Percentiles rank a stretch among this genome's conserved stretches.
Conservation (phyloP, 2,329 filamentous ascomycete genomes). For the Colletotrichum cereale region DNA sequence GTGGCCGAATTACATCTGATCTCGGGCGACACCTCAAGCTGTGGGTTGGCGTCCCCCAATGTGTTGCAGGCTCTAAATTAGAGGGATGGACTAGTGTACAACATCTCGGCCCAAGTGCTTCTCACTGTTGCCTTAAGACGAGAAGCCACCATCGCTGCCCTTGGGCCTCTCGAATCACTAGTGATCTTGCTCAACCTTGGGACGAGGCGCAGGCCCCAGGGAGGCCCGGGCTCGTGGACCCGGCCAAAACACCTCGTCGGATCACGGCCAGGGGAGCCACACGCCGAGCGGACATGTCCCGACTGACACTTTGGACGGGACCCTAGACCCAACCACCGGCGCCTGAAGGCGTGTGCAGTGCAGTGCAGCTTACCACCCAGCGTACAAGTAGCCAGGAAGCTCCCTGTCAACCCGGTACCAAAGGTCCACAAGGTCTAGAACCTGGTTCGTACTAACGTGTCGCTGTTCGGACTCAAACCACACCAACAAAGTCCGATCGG, state of each 20-base stretch:
- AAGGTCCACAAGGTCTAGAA: constrained; percentile 36
- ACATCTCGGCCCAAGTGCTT: constrained; percentile 10
- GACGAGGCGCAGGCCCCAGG: constrained; percentile 22
- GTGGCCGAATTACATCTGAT: constrained; percentile 25
- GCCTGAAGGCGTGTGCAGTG: neutral
- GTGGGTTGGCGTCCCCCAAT: constrained; percentile 17
- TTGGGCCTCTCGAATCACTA: constrained; percentile 3
- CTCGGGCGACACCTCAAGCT: constrained; percentile 17
- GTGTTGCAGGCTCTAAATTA: constrained; percentile 37
- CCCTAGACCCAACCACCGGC: constrained; percentile 4
- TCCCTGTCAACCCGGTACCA: constrained; percentile 19
- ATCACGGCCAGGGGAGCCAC: neutral
- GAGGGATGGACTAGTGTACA: constrained; percentile 14
- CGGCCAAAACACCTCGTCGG: constrained; percentile 3
- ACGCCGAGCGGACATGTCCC: constrained; percentile 16
- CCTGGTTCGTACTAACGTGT: constrained; percentile 10
- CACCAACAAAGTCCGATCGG: constrained; percentile 10
- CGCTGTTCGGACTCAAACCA: neutral
- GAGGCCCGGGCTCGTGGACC: constrained; percentile 17
- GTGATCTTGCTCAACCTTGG: constrained; percentile 7
- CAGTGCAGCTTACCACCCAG: constrained; percentile 10
- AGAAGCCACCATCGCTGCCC: constrained; percentile 17
- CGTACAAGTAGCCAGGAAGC: neutral
- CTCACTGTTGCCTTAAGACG: constrained; percentile 29
- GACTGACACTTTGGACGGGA: constrained; percentile 26